phyloP scores from a whole-genome alignment of 495 filamentous ascomycete genomes.

The Saxophila tyrrhenica region DNA sequence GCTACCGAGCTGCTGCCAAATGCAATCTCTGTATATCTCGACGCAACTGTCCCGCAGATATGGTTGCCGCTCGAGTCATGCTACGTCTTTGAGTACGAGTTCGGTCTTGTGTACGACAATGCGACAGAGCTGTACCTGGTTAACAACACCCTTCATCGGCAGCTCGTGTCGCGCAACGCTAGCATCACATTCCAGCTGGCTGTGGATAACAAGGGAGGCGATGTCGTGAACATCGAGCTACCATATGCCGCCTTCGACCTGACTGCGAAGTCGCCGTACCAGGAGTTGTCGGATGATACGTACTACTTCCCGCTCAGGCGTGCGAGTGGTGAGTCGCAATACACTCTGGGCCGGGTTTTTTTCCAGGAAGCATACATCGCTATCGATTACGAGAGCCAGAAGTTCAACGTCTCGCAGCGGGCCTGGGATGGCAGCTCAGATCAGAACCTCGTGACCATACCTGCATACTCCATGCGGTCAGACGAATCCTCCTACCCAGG shows the following conservation, averaged over 20 bases:
- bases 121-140: conserved; percentile 25
- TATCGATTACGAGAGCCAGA: conserved; percentile 24
- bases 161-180: conserved; percentile 22
- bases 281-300: conserved; percentile 15
- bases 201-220: conserved; percentile 5
- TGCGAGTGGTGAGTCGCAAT: conserved; percentile 25
- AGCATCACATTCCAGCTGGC: conserved; percentile 27
- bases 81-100: conserved; percentile 25
- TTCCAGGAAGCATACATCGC: conserved; percentile 28
- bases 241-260: conserved; percentile 30
- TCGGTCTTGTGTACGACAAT: conserved; percentile 26
- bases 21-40: conserved; percentile 23
- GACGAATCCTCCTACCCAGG: conserved; percentile 2
- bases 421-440: conserved; percentile 10
- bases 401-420: conserved; percentile 27
- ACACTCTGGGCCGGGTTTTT: conserved; percentile 28
- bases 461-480: conserved; percentile 7
- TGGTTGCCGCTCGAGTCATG: conserved; percentile 28
- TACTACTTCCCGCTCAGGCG: conserved; percentile 29
- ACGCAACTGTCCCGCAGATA: conserved; percentile 24
- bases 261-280: conserved; percentile 18
- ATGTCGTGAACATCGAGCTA: conserved; percentile 21
- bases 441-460: conserved; percentile 22
- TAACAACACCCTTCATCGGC: conserved; percentile 23
- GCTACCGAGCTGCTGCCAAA: conserved; percentile 17